phyloP scores from a whole-genome alignment of 2,329 filamentous ascomycete species.

The Immersiporthe knoxdaviesiana region DNA sequence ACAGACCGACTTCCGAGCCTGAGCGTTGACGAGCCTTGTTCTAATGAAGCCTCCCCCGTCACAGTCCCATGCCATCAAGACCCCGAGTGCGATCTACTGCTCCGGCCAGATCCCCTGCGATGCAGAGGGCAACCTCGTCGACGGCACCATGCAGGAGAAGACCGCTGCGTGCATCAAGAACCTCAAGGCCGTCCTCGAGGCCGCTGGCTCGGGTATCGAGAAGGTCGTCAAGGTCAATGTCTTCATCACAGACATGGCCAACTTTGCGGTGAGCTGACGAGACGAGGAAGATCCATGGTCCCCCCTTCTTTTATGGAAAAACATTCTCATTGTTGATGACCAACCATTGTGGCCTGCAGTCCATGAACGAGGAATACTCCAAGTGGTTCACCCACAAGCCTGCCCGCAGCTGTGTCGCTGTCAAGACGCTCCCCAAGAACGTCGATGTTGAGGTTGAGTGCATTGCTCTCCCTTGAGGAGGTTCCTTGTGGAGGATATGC shows the following conservation, averaged over 20 bases:
- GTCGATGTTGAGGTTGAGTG: slow-evolving; percentile 91
- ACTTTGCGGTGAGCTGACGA: slow-evolving; percentile 66
- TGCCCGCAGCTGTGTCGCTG: slow-evolving; percentile 86
- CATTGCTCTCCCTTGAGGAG: slow-evolving; percentile 67
- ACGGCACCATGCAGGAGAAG: slow-evolving; percentile 66
- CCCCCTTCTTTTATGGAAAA: too few species aligned
- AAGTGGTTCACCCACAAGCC: slow-evolving; percentile 85
- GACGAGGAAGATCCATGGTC: background rate
- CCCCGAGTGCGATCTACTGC: slow-evolving; percentile 66
- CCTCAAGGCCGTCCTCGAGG: slow-evolving; percentile 80
- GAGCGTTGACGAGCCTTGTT: background rate
- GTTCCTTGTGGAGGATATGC: background rate
- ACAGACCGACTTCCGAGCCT: background rate
- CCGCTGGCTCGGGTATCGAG: slow-evolving; percentile 75
- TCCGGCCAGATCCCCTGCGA: slow-evolving; percentile 72
- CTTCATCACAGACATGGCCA: slow-evolving; percentile 88
- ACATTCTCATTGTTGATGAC: background rate
- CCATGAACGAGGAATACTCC: slow-evolving; percentile 85
- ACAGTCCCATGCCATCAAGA: slow-evolving; percentile 70
- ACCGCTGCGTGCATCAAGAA: slow-evolving; percentile 71
- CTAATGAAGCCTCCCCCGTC: slow-evolving; percentile 17
- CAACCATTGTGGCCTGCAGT: slow-evolving; percentile 40
- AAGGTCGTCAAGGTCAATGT: slow-evolving; percentile 91
- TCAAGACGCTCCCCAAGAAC: slow-evolving; percentile 84
- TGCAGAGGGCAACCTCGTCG: slow-evolving; percentile 57